These are phyloP conservation scores for Elaeis guineensis DNA, from an alignment of 176 grass and related monocot species.

Conservation along the genomic window DNA sequence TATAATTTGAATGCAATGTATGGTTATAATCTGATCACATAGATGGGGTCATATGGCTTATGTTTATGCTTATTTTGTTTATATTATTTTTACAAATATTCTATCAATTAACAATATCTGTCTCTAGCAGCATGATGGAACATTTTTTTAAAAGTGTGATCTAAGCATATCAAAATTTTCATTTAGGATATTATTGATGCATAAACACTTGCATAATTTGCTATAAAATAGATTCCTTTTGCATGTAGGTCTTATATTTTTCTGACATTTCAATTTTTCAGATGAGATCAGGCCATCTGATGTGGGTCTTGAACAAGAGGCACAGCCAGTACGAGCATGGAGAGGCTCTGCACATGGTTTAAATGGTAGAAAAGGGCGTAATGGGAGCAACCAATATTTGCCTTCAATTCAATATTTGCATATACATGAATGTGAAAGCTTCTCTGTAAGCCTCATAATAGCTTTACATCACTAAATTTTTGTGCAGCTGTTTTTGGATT, in stretches of 20 bases:
- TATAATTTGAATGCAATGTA: too few species aligned
- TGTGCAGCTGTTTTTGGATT: neutral
- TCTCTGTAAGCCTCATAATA: constrained; percentile 58
- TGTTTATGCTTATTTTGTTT: too few species aligned
- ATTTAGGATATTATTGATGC: too few species aligned
- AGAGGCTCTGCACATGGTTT: constrained; percentile 36
- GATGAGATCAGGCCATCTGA: constrained; percentile 85
- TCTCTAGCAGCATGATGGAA: too few species aligned
- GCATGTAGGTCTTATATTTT: neutral
- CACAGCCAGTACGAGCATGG: constrained; percentile 66
- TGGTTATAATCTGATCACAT: too few species aligned
- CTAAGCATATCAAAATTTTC: too few species aligned
- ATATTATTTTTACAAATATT: too few species aligned
- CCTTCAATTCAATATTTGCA: constrained; percentile 86
- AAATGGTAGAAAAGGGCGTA: constrained; percentile 71
- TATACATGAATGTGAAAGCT: constrained; percentile 84
- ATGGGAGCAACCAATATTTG: constrained; percentile 39
- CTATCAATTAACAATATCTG: too few species aligned
- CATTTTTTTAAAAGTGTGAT: too few species aligned
- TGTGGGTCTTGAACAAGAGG: constrained; percentile 82
- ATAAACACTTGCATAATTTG: constrained; percentile 1
- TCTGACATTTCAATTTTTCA: constrained; percentile 27
- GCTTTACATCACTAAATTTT: neutral
- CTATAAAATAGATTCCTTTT: constrained; percentile 5
- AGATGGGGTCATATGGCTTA: too few species aligned